Conservation (phyloP, 2,329 filamentous ascomycete species). For the Colletotrichum cereale region DNA sequence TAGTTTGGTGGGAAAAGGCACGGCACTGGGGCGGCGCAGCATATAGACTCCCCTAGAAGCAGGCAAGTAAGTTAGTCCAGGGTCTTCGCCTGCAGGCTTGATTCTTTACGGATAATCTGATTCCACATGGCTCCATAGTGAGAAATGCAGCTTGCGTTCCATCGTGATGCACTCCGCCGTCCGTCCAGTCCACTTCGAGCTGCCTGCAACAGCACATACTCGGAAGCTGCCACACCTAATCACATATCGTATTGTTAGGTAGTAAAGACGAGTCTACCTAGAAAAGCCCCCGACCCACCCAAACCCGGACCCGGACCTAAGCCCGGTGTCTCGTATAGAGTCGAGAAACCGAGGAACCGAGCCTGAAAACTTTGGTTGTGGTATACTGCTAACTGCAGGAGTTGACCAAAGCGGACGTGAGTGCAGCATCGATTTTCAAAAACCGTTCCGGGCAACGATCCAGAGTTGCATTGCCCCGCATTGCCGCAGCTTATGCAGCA, state of each 20-base stretch:
- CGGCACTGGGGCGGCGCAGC: background rate
- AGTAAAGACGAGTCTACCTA: background rate
- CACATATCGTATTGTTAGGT: background rate
- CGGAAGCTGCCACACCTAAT: background rate
- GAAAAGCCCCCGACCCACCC: background rate
- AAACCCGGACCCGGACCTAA: too few species aligned
- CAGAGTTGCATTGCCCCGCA: slow-evolving; percentile 30
- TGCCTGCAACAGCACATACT: background rate
- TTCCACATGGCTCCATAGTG: background rate
- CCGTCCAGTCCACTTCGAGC: background rate
- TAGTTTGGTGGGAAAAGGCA: background rate
- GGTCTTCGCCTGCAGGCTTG: slow-evolving; percentile 17
- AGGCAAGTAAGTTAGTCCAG: slow-evolving; percentile 7
- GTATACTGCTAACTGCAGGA: slow-evolving; percentile 25
- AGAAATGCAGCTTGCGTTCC: background rate
- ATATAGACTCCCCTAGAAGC: background rate
- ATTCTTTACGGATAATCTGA: background rate
- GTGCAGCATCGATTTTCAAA: slow-evolving; percentile 24
- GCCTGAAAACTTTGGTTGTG: background rate
- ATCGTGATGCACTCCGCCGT: background rate
- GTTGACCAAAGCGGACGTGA: slow-evolving; percentile 21
- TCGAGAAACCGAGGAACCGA: background rate
- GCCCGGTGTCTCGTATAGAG: background rate
- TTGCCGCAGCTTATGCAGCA: slow-evolving; percentile 20
- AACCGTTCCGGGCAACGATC: slow-evolving; percentile 19